These are phyloP conservation scores for Wickerhamiella cacticola DNA, from an alignment of 805 yeast species.

Conservation along the genomic window DNA sequence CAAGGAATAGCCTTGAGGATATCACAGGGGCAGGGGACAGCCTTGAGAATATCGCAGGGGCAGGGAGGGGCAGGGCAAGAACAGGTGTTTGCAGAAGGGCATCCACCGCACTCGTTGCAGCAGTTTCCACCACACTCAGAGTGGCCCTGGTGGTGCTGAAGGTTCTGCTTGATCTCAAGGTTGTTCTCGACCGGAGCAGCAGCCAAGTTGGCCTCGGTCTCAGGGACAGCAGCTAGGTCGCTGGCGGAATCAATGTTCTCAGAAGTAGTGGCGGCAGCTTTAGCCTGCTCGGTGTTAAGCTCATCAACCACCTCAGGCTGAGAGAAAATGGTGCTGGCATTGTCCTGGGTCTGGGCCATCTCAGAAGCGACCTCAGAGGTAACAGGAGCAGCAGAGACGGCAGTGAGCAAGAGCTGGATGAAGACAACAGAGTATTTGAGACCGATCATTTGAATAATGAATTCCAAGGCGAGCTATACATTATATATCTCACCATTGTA, in stretches of 20 bases:
- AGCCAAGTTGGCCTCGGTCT: neutral
- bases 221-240: neutral
- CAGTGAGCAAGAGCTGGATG: constrained; percentile 10
- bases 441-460: constrained; percentile 6
- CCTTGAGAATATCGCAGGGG: constrained; percentile 7
- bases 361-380: constrained; percentile 2
- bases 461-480: neutral
- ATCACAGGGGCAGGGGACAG: neutral
- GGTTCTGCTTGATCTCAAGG: neutral
- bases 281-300: neutral
- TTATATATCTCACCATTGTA: neutral
- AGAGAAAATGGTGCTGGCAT: neutral
- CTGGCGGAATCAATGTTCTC: neutral
- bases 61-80: constrained; percentile 5
- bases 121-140: constrained; percentile 6
- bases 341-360: neutral
- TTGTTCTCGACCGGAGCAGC: neutral
- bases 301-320: neutral
- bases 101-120: constrained; percentile 11
- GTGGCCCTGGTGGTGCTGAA: neutral
- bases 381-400: constrained; percentile 10
- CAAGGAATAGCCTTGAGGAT: constrained; percentile 3
- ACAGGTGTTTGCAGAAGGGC: constrained; percentile 1
- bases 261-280: neutral
- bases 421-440: constrained; percentile 6